These are phyloP conservation scores for Blastomyces parvus DNA, from an alignment of 2,329 filamentous ascomycete species.

Conservation along the genomic window DNA sequence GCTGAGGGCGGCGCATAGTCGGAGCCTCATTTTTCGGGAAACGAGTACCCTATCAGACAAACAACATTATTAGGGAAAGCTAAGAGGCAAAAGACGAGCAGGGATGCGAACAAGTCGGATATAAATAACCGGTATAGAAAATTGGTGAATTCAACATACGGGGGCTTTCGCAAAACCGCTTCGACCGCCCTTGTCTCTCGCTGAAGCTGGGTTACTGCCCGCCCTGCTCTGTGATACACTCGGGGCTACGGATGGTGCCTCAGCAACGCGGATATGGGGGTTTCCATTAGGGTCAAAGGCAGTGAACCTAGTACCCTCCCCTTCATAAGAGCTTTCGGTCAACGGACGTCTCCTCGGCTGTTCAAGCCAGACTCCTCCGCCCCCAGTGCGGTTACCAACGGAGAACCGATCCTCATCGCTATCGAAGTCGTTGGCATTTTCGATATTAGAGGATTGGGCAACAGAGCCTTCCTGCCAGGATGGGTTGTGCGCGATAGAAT, in stretches of 20 bases:
- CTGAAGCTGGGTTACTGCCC: not conserved
- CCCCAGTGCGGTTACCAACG: constrained; percentile 2
- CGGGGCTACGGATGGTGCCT: constrained; percentile 9
- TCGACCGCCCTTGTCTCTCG: not conserved
- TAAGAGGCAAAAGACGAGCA: not conserved
- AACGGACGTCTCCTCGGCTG: constrained; percentile 7
- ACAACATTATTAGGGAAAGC: constrained; percentile 10
- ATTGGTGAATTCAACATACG: constrained; percentile 12
- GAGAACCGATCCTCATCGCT: constrained; percentile 16
- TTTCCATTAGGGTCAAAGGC: constrained; percentile 19
- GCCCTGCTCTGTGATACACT: constrained; percentile 1
- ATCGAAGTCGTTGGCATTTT: not conserved
- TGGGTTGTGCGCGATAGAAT: constrained; percentile 3
- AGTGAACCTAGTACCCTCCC: constrained; percentile 15
- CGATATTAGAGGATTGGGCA: not conserved
- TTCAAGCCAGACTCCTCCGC: constrained; percentile 17
- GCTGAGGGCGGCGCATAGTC: constrained; percentile 17
- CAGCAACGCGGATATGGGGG: constrained; percentile 13
- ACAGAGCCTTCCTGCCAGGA: not conserved
- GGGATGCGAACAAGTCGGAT: too few species aligned
- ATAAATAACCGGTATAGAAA: not conserved
- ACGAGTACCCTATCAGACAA: constrained; percentile 15
- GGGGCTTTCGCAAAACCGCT: constrained; percentile 2
- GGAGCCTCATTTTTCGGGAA: constrained; percentile 18
- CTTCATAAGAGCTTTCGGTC: constrained; percentile 6